phyloP scores from a whole-genome alignment of 495 filamentous ascomycete genomes.

The Aspergillus sparsus region DNA sequence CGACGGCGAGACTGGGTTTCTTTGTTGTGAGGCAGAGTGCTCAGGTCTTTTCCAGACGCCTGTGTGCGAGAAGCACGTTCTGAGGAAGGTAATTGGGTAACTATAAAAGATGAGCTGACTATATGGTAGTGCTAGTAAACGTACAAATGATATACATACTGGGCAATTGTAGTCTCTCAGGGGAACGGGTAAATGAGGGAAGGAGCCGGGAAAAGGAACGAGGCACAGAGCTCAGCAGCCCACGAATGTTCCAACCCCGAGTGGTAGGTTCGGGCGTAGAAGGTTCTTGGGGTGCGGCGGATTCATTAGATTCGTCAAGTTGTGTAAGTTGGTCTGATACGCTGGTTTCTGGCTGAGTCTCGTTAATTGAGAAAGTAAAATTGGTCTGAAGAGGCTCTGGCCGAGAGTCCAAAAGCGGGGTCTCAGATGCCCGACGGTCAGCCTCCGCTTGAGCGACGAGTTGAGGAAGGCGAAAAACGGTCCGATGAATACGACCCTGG shows the following conservation, averaged over 20 bases:
- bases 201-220: conserved; percentile 29
- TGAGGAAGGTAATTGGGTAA: conserved; percentile 18
- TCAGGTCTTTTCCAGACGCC: background rate
- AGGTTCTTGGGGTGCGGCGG: conserved; percentile 13
- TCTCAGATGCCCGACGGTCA: conserved; percentile 23
- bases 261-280: conserved; percentile 25
- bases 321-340: conserved; percentile 7
- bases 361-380: conserved; percentile 18
- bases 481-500: conserved; percentile 35
- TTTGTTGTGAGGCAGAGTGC: conserved; percentile 1
- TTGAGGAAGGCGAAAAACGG: conserved; percentile 41
- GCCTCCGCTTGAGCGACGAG: conserved; percentile 32
- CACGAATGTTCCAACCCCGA: conserved; percentile 30
- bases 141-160: conserved; percentile 8
- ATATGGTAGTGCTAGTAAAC: background rate
- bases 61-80: conserved; percentile 23
- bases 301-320: conserved; percentile 9
- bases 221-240: conserved; percentile 30
- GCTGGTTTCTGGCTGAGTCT: conserved; percentile 3
- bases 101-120: conserved; percentile 17
- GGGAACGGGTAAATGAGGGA: conserved; percentile 22
- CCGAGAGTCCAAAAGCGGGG: conserved; percentile 3
- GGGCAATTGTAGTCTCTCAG: conserved; percentile 14
- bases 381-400: conserved; percentile 14
- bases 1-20: conserved; percentile 15